Evolutionary conservation across 2,329 filamentous ascomycete genomes (phyloP).

Genomic region (Fusarium nodosum): DNA sequence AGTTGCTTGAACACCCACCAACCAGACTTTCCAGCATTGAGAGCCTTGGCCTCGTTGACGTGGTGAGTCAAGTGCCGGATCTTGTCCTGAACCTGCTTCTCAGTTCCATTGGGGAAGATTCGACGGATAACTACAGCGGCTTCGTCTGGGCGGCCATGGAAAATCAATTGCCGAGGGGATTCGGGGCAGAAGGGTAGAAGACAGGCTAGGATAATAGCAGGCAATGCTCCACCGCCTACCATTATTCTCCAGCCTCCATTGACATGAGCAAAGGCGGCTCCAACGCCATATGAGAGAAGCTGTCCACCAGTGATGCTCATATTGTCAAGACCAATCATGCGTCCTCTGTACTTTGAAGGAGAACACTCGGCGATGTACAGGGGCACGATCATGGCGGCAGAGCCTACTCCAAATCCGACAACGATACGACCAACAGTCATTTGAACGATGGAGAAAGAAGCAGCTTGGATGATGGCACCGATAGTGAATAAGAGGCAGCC

Average conservation of each 20-base stretch:
- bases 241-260: constrained; percentile 64
- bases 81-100: constrained; percentile 60
- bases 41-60: constrained; percentile 57
- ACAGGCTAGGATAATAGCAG: constrained; percentile 58
- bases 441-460: constrained; percentile 46
- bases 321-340: constrained; percentile 64
- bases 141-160: constrained; percentile 57
- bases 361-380: constrained; percentile 66
- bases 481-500: constrained; percentile 48
- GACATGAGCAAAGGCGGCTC: constrained; percentile 57
- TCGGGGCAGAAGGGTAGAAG: constrained; percentile 64
- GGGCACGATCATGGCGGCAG: constrained; percentile 61
- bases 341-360: constrained; percentile 63
- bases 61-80: constrained; percentile 56
- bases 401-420: constrained; percentile 64
- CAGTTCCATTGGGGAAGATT: constrained; percentile 59
- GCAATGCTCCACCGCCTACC: constrained; percentile 62
- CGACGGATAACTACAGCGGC: constrained; percentile 55
- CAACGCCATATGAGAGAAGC: constrained; percentile 58
- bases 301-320: constrained; percentile 60
- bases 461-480: constrained; percentile 48
- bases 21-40: constrained; percentile 57
- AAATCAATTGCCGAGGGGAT: constrained; percentile 62
- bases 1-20: constrained; percentile 62
- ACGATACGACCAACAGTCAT: constrained; percentile 57